Percentiles rank a stretch among this genome's conserved stretches.
Evolutionary conservation across 345 rosid genomes (phyloP).

Genomic region (Eucalyptus pauciflora): DNA sequence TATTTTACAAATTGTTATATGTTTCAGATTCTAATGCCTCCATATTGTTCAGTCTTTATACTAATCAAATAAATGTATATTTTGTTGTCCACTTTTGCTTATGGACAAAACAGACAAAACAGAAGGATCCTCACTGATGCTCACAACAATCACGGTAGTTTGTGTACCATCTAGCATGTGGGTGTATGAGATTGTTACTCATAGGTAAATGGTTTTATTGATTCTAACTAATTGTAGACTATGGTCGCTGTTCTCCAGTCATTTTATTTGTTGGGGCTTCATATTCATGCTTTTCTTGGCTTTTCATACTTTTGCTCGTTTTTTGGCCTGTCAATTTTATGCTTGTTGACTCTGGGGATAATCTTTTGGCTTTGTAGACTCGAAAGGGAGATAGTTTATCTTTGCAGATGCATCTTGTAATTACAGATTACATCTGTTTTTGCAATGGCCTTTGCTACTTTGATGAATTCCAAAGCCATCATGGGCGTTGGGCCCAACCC

Average conservation of each 20-base stretch:
- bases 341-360: not conserved
- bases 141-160: not conserved
- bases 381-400: not conserved
- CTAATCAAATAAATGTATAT: not conserved
- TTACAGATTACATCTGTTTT: slow-evolving; percentile 87
- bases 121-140: not conserved
- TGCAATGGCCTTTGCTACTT: slow-evolving; percentile 58
- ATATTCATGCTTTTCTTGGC: not conserved
- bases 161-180: not conserved
- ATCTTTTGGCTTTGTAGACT: not conserved
- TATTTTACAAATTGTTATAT: not conserved
- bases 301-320: not conserved
- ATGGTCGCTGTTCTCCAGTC: not conserved
- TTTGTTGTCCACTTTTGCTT: not conserved
- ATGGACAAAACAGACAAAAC: not conserved
- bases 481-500: slow-evolving; percentile 45
- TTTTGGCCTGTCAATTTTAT: not conserved
- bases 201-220: not conserved
- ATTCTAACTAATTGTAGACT: not conserved
- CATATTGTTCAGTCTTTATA: not conserved
- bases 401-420: not conserved
- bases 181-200: not conserved
- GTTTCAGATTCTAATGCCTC: not conserved
- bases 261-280: not conserved
- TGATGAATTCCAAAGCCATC: slow-evolving; percentile 61